A percentile compares a stretch with the other conserved stretches of the same genome.
Evolutionary conservation across 306 rosid species (phyloP).

Genomic region (Canavalia gladiata): DNA sequence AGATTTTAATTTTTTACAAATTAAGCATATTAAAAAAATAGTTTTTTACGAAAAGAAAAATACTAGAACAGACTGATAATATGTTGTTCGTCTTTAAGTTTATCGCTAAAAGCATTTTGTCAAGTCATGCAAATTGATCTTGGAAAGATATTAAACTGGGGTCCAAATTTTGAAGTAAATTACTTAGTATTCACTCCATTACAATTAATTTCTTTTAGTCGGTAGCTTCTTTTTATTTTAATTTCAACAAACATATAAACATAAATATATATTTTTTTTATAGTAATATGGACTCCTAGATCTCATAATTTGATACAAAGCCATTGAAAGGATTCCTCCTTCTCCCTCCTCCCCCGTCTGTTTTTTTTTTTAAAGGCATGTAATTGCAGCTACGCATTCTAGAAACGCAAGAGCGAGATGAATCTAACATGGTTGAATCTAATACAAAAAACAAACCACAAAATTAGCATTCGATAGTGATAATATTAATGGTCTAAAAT

Average conservation of each 20-base stretch:
- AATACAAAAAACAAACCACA: constrained; percentile 27
- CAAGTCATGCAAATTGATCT: background rate
- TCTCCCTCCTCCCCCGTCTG: too few species aligned
- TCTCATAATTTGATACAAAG: background rate
- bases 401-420: constrained; percentile 8
- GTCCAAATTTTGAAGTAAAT: too few species aligned
- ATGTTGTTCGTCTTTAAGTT: background rate
- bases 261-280: too few species aligned
- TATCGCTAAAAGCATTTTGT: background rate
- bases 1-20: background rate
- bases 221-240: too few species aligned
- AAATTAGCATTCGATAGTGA: constrained; percentile 40
- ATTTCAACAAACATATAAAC: too few species aligned
- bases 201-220: too few species aligned
- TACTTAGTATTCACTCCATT: too few species aligned
- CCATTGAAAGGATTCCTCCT: background rate
- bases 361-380: background rate
- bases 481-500: constrained; percentile 39
- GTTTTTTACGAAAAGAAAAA: too few species aligned
- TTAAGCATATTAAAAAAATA: background rate
- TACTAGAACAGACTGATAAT: too few species aligned
- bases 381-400: constrained; percentile 40
- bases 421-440: constrained; percentile 21
- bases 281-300: too few species aligned
- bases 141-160: background rate